Base-by-base conservation (phyloP, 768 basidiomycete species). In the Leccinum broughii region DNA sequence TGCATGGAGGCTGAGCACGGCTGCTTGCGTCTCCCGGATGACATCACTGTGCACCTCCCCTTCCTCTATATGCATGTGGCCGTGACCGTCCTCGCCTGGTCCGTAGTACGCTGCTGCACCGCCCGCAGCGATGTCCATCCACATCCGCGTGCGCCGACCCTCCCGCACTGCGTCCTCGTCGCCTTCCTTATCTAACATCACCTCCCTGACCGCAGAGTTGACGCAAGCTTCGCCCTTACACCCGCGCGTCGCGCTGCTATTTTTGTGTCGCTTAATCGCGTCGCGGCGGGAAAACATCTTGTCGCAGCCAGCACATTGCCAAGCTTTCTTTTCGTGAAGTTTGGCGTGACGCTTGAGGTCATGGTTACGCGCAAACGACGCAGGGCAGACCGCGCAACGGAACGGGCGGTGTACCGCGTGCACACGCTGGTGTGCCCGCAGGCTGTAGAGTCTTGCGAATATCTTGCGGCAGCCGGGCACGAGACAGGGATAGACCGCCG, bases 401-500 rank as follows among this genome's bases (percentile, higher is more conserved):
- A 81, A 88, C 1, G 89, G 88, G 9, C 89, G 83, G 63, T 87
- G 83, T 1, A 77, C 70, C 4, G 87, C 78, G 65, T 92, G 90
- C 32, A 83, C 72, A 41, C 84, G 85, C 66, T 89, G 85, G 72
- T 93, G 91, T 3, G 84, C 81, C 6, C 90, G 87, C 8, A 93
- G 80, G 64, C 78, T 82, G 71, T 85, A 88, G 13, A 90, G 78
- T 11, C 87, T 84, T 51, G 85, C 81, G 70, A 93, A 92, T 6
- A 78, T 83, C 75, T 89, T 91, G 60, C 74, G 77, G 70, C 91
- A 93, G 34, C 81, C 77, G 28, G 80, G 75, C 17, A 84, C 77
- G n/a, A 85, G 79, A 70, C 91, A 93, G 5, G 91, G 90, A 66
- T 90, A 86, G n/a, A 92, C 88, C 8, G 89, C 88, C 13, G 89